Evolutionary conservation across 192 early-diverging fungal species (phyloP).

Genomic region (Rhizoclosmatium globosum): DNA sequence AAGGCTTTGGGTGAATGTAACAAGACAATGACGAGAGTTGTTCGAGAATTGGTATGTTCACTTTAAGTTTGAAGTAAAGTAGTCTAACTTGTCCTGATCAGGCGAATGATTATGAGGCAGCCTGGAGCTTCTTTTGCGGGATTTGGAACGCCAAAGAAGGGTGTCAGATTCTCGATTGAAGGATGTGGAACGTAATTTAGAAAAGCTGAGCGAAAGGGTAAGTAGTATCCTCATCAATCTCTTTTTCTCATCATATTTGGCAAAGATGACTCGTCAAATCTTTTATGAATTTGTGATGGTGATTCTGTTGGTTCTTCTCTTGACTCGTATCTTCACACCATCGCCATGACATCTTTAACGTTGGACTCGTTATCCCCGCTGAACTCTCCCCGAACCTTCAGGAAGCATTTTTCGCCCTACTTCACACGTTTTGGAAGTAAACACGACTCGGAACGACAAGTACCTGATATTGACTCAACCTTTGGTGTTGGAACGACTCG

Average conservation of each 20-base stretch:
- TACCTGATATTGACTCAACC: conserved; percentile 4
- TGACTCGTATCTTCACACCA: conserved; percentile 30
- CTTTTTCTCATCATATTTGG: not conserved
- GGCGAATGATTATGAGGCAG: conserved; percentile 39
- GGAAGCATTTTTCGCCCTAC: conserved; percentile 27
- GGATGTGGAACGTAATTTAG: conserved; percentile 24
- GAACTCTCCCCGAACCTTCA: conserved; percentile 8
- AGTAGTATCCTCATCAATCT: not conserved
- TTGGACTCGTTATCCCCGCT: not conserved
- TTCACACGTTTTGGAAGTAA: not conserved
- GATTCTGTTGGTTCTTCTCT: conserved; percentile 28
- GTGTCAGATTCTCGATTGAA: conserved; percentile 20
- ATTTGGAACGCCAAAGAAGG: conserved; percentile 33
- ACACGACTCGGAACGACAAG: not conserved
- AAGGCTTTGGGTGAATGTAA: conserved; percentile 46
- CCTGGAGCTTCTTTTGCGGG: conserved; percentile 33
- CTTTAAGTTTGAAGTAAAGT: not conserved
- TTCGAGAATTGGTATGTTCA: conserved; percentile 47
- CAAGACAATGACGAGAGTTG: conserved; percentile 41
- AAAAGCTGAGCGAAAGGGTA: conserved; percentile 37
- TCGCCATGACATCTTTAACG: not conserved
- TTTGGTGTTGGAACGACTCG: not conserved
- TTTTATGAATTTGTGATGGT: conserved; percentile 36
- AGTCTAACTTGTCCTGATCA: conserved; percentile 7
- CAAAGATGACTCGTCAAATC: conserved; percentile 39